Evolutionary conservation across 345 rosid species (phyloP).

Genomic region (Eucalyptus sideroxylon): DNA sequence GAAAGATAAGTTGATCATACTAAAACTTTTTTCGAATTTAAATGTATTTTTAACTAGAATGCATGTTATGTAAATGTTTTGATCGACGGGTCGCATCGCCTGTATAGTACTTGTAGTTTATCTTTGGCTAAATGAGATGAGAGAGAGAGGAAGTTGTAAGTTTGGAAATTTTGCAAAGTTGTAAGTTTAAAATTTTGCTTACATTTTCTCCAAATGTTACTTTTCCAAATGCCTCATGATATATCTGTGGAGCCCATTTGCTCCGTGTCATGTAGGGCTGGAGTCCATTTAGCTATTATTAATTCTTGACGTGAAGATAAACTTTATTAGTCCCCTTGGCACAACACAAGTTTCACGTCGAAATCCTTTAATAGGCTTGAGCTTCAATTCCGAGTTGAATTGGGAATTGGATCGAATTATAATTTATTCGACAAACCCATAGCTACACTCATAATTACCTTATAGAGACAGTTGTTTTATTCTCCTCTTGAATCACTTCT

Average conservation of each 20-base stretch:
- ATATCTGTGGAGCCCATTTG: neutral
- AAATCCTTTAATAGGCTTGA: accelerated
- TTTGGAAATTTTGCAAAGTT: neutral
- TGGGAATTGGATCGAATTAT: accelerated
- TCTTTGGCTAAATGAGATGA: neutral
- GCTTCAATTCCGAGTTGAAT: neutral
- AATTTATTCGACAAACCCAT: neutral
- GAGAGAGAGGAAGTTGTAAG: neutral
- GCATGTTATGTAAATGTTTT: neutral
- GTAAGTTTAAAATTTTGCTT: accelerated
- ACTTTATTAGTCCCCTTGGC: neutral
- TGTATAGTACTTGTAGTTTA: accelerated
- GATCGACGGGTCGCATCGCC: neutral
- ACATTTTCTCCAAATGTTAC: neutral
- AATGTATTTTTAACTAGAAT: neutral
- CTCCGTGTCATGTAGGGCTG: neutral
- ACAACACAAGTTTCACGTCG: neutral
- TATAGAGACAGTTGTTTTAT: neutral
- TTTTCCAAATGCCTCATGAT: neutral
- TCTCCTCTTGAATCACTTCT: neutral
- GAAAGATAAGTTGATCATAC: accelerated
- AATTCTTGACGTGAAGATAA: neutral
- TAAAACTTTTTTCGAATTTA: neutral
- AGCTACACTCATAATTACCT: neutral
- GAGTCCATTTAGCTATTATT: neutral